These are phyloP conservation scores for Tricholoma hemisulphureum DNA, from an alignment of 768 basidiomycete species.

Conservation along the genomic window DNA sequence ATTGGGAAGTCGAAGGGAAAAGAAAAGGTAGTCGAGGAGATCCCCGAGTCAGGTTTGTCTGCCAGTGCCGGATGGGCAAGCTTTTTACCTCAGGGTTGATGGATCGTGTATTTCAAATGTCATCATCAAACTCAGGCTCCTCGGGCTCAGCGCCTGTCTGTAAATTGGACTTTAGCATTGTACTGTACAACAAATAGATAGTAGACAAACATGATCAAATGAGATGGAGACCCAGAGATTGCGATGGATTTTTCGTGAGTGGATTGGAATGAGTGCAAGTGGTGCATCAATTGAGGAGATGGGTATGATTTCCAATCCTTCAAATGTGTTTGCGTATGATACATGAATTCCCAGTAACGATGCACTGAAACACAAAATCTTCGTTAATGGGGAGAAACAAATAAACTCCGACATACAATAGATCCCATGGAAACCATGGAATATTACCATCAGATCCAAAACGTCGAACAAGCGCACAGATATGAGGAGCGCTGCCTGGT, in stretches of 20 bases:
- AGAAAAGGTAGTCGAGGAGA: neutral
- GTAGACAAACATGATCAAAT: neutral
- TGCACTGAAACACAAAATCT: too few relatives aligned
- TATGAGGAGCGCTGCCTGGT: slow-evolving; percentile 9
- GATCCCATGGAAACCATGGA: slow-evolving; percentile 22
- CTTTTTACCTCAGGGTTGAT: neutral
- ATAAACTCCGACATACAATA: slow-evolving; percentile 19
- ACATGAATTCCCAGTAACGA: neutral
- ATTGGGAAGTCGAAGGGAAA: neutral
- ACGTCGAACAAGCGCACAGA: slow-evolving; percentile 17
- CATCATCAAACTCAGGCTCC: neutral
- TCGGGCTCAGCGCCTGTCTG: neutral
- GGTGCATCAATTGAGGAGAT: neutral
- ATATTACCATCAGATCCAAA: slow-evolving; percentile 12
- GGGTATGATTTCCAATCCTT: neutral
- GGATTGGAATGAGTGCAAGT: neutral
- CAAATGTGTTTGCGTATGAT: neutral
- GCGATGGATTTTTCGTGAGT: too few relatives aligned
- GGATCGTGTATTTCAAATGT: neutral
- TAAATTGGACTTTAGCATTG: neutral
- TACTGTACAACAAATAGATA: neutral
- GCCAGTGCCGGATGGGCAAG: neutral
- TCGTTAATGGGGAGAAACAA: too few relatives aligned
- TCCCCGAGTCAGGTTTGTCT: neutral
- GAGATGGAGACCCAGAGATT: neutral